phyloP scores from a whole-genome alignment of 768 basidiomycete species.

The Gloeostereum incarnatum region DNA sequence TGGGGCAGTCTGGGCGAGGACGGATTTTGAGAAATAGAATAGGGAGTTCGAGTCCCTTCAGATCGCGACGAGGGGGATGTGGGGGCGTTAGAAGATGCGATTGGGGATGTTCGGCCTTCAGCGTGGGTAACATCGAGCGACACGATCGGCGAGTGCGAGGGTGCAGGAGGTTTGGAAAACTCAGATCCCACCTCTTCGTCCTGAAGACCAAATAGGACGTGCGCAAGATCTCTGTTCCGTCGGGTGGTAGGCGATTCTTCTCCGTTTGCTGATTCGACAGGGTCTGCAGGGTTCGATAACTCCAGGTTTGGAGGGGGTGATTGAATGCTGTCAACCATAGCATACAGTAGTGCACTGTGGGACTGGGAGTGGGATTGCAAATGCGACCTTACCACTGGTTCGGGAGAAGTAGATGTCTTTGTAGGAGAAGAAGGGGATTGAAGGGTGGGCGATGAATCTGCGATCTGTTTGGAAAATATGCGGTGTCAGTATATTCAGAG shows the following conservation, averaged over 20 bases:
- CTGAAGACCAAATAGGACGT: constrained; percentile 58
- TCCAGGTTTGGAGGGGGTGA: constrained; percentile 18
- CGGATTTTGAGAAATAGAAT: constrained; percentile 22
- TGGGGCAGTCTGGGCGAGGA: constrained; percentile 33
- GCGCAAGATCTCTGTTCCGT: constrained; percentile 67
- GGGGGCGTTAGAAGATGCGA: not conserved
- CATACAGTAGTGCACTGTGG: constrained; percentile 51
- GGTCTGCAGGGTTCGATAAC: constrained; percentile 9
- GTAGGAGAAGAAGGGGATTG: constrained; percentile 28
- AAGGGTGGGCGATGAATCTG: constrained; percentile 50
- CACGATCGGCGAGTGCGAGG: constrained; percentile 14
- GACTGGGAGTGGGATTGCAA: constrained; percentile 30
- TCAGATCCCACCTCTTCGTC: constrained; percentile 14
- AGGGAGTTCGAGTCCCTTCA: not conserved
- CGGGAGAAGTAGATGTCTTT: constrained; percentile 22
- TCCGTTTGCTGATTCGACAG: constrained; percentile 16
- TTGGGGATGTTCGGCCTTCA: not conserved
- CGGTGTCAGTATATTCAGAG: constrained; percentile 11
- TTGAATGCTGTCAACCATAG: constrained; percentile 46
- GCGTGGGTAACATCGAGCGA: constrained; percentile 13
- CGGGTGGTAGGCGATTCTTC: constrained; percentile 43
- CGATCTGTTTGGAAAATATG: constrained; percentile 43
- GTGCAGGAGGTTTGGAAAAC: not conserved
- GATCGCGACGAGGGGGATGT: not conserved
- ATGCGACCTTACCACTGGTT: too few species aligned